These are phyloP conservation scores for Arthrobotrys iridis DNA, from an alignment of 2,329 filamentous ascomycete species.

Conservation along the genomic window DNA sequence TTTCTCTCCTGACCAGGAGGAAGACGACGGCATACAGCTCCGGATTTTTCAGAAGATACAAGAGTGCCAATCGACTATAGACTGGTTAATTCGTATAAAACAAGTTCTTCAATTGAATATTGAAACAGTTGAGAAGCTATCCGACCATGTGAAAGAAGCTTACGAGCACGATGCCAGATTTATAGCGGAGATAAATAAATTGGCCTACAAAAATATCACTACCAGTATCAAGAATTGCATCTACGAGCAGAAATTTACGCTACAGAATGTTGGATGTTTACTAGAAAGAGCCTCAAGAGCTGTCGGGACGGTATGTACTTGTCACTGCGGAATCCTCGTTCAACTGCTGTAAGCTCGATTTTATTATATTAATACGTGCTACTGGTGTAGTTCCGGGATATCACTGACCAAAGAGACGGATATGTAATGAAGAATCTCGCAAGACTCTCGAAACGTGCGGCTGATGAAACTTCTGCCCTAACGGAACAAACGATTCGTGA, in stretches of 20 bases:
- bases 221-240: neutral
- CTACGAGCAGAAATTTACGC: neutral
- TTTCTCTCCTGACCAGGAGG: neutral
- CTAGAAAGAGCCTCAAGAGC: neutral
- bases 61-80: neutral
- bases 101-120: neutral
- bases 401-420: neutral
- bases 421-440: neutral
- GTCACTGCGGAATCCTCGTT: too few species aligned
- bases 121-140: neutral
- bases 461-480: neutral
- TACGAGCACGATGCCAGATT: neutral
- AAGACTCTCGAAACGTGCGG: neutral
- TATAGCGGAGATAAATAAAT: neutral
- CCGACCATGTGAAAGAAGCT: neutral
- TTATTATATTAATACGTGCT: too few species aligned
- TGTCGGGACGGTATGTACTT: neutral
- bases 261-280: neutral
- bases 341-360: too few species aligned
- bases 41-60: slow-evolving; percentile 7
- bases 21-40: neutral
- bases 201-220: neutral
- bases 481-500: slow-evolving; percentile 2
- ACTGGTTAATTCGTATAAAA: neutral
- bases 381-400: neutral